A percentile compares a stretch with the other conserved stretches of the same genome.
Conservation (phyloP, 2,329 filamentous ascomycete genomes). For the Trichoderma afroharzianum region DNA sequence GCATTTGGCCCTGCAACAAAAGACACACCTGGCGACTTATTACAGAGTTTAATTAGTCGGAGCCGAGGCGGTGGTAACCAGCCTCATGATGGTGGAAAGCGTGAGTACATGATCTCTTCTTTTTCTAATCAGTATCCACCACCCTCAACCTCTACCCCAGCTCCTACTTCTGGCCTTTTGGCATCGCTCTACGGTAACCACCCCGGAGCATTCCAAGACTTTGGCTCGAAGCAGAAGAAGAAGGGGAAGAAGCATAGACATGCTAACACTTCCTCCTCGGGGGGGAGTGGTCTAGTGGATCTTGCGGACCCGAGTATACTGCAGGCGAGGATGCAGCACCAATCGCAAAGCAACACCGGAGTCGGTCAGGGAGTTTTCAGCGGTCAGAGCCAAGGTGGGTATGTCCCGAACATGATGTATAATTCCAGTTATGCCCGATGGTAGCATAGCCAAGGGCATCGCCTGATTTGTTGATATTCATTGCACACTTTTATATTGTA, state of each 20-base stretch:
- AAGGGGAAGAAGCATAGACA: slow-evolving; percentile 99
- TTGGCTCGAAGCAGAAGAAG: slow-evolving; percentile 97
- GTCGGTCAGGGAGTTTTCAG: slow-evolving; percentile 87
- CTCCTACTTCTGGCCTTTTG: slow-evolving; percentile 86
- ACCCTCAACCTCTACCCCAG: slow-evolving; percentile 76
- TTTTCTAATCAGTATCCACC: slow-evolving; percentile 83
- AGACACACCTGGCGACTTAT: slow-evolving; percentile 61
- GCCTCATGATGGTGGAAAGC: slow-evolving; percentile 84
- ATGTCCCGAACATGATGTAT: slow-evolving; percentile 85
- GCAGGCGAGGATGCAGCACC: slow-evolving; percentile 93
- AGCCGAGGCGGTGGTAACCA: slow-evolving; percentile 65
- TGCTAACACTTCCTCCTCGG: slow-evolving; percentile 99
- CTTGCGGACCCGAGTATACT: slow-evolving; percentile 99
- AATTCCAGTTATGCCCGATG: slow-evolving; percentile 66
- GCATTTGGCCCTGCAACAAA: slow-evolving; percentile 68
- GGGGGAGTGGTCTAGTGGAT: slow-evolving; percentile 98
- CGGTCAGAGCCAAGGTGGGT: slow-evolving; percentile 91
- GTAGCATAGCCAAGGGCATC: slow-evolving; percentile 39
- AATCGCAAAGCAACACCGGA: slow-evolving; percentile 75
- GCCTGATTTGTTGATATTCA: slow-evolving; percentile 6
- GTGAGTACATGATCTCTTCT: slow-evolving; percentile 97
- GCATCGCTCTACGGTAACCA: slow-evolving; percentile 87
- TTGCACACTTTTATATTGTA: slow-evolving; percentile 19
- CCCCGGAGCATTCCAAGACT: slow-evolving; percentile 84
- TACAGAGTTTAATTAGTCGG: slow-evolving; percentile 77